These are phyloP conservation scores for Eremochloa ophiuroides DNA, from an alignment of 176 grass and related monocot species.

Conservation along the genomic window DNA sequence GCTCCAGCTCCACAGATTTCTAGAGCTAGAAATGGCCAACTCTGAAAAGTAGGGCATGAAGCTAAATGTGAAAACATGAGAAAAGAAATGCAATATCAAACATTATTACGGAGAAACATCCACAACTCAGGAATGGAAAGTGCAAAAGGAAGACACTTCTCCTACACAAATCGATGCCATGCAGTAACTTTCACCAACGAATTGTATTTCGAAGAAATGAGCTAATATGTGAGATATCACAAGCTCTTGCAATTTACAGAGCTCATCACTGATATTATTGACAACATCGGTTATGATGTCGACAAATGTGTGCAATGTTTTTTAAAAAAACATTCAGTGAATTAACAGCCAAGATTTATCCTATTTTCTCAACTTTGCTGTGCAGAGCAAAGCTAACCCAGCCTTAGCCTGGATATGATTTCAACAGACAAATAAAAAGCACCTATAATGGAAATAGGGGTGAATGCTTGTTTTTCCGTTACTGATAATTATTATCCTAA, in stretches of 20 bases:
- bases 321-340: neutral
- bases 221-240: neutral
- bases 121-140: neutral
- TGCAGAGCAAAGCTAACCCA: neutral
- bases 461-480: too few species aligned
- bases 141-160: neutral
- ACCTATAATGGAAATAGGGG: too few species aligned
- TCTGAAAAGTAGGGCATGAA: neutral
- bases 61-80: neutral
- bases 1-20: neutral
- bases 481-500: too few species aligned
- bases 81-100: neutral
- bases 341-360: neutral
- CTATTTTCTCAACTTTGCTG: neutral
- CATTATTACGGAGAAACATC: neutral
- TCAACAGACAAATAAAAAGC: neutral
- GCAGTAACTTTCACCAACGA: neutral
- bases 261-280: neutral
- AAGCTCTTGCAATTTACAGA: neutral
- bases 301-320: neutral
- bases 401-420: neutral
- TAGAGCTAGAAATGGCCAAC: neutral
- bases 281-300: neutral
- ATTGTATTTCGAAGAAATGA: neutral
- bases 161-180: neutral